These are phyloP conservation scores for Somion occarium DNA, from an alignment of 1,284 basidiomycete genomes.

Conservation along the genomic window DNA sequence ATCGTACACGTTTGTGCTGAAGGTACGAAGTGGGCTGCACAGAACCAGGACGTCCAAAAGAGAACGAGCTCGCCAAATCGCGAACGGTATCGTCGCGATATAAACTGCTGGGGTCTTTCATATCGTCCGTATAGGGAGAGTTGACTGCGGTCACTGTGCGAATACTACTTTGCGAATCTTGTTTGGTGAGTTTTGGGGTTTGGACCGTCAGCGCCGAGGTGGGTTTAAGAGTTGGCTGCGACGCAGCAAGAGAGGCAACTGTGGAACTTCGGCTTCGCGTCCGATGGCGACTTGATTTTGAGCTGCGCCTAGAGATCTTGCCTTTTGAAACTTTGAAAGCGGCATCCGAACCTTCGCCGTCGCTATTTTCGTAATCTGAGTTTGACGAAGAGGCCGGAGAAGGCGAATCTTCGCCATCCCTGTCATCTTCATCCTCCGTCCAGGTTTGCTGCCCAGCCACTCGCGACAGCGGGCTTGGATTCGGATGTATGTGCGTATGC, in stretches of 20 bases:
- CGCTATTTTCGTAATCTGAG: slow-evolving; percentile 37
- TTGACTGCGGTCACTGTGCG: slow-evolving; percentile 57
- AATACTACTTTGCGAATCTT: slow-evolving; percentile 60
- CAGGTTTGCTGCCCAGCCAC: slow-evolving; percentile 47
- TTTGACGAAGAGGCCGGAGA: slow-evolving; percentile 43
- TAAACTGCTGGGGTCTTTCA: slow-evolving; percentile 1
- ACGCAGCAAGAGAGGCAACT: slow-evolving; percentile 47
- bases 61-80: slow-evolving; percentile 13
- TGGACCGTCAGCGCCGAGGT: background rate
- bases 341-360: slow-evolving; percentile 2
- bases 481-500: slow-evolving; percentile 1
- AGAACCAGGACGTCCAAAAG: slow-evolving; percentile 13
- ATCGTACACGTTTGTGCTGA: slow-evolving; percentile 4
- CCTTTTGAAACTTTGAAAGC: background rate
- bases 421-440: slow-evolving; percentile 47
- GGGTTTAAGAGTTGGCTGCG: slow-evolving; percentile 13
- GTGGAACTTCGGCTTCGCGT: slow-evolving; percentile 56
- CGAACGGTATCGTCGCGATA: slow-evolving; percentile 20
- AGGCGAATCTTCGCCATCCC: slow-evolving; percentile 38
- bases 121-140: slow-evolving; percentile 28
- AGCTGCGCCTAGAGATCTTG: slow-evolving; percentile 15
- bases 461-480: slow-evolving; percentile 45
- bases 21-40: slow-evolving; percentile 1
- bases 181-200: slow-evolving; percentile 30
- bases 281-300: slow-evolving; percentile 16